Evolutionary conservation across 495 filamentous ascomycete genomes (phyloP).

Genomic region (Polyplosphaeria fusca): DNA sequence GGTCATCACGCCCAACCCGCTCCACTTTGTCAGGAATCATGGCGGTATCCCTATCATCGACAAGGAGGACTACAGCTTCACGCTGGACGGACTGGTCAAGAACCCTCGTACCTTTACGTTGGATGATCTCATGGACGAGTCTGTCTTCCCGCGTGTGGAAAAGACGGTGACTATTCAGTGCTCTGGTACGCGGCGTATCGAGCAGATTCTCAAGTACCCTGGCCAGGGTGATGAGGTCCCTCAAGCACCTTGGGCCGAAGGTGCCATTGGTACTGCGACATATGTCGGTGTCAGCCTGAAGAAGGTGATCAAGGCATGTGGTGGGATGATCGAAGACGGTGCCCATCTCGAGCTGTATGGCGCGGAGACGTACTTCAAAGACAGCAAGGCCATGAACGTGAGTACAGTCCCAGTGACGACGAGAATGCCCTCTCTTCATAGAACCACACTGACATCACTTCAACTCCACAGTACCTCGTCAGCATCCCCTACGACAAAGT

Average conservation of each 20-base stretch:
- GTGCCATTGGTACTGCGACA: conserved; percentile 61
- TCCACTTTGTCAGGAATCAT: conserved; percentile 65
- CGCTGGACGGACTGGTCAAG: conserved; percentile 55
- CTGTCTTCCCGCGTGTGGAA: conserved; percentile 52
- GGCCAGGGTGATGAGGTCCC: conserved; percentile 65
- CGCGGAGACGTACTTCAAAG: conserved; percentile 65
- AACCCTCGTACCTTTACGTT: conserved; percentile 52
- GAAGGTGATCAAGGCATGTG: conserved; percentile 62
- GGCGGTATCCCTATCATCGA: conserved; percentile 61
- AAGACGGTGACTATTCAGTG: conserved; percentile 61
- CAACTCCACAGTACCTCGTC: conserved; percentile 40
- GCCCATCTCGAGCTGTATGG: conserved; percentile 62
- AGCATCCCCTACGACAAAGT: not conserved
- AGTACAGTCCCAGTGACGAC: conserved; percentile 62
- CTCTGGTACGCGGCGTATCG: conserved; percentile 61
- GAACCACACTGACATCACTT: no score
- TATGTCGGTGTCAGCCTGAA: conserved; percentile 62
- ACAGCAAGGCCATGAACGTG: conserved; percentile 58
- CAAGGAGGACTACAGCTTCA: conserved; percentile 48
- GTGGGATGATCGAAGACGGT: conserved; percentile 52
- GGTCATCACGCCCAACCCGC: conserved; percentile 55
- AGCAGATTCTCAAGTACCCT: conserved; percentile 59
- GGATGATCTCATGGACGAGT: conserved; percentile 55
- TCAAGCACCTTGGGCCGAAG: conserved; percentile 59
- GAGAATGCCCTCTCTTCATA: conserved; percentile 56